Conservation (phyloP, 1,284 basidiomycete genomes). For the Papiliotrema nemorosa region DNA sequence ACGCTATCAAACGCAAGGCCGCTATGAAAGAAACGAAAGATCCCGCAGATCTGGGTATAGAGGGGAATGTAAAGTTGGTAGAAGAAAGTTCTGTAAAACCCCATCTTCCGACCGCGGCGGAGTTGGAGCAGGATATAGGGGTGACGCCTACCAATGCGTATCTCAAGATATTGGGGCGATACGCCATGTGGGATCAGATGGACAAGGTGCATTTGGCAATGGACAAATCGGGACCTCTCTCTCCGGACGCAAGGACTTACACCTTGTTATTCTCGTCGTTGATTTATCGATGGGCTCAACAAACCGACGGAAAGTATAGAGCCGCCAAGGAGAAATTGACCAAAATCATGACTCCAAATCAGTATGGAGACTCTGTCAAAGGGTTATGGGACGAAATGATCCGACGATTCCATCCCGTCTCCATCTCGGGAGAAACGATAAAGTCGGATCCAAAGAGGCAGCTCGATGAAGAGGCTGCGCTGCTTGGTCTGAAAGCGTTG, state of each 20-base stretch:
- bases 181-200: constrained; percentile 40
- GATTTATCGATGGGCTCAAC: constrained; percentile 2
- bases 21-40: neutral
- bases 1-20: no score
- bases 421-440: neutral
- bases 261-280: constrained; percentile 31
- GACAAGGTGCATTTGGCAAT: constrained; percentile 34
- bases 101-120: neutral
- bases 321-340: neutral
- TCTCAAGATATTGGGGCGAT: constrained; percentile 40
- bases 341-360: neutral
- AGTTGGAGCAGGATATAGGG: constrained; percentile 19
- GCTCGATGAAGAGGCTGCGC: constrained; percentile 27
- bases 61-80: neutral
- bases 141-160: constrained; percentile 42
- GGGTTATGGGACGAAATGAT: constrained; percentile 34
- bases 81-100: neutral
- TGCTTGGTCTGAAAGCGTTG: constrained; percentile 10
- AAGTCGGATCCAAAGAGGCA: neutral
- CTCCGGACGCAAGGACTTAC: constrained; percentile 41
- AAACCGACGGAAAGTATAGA: neutral
- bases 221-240: constrained; percentile 28
- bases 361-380: constrained; percentile 22
- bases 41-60: constrained; percentile 6
- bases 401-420: constrained; percentile 15